phyloP scores from a whole-genome alignment of 495 filamentous ascomycete genomes.

The Mycothermus thermophilus region DNA sequence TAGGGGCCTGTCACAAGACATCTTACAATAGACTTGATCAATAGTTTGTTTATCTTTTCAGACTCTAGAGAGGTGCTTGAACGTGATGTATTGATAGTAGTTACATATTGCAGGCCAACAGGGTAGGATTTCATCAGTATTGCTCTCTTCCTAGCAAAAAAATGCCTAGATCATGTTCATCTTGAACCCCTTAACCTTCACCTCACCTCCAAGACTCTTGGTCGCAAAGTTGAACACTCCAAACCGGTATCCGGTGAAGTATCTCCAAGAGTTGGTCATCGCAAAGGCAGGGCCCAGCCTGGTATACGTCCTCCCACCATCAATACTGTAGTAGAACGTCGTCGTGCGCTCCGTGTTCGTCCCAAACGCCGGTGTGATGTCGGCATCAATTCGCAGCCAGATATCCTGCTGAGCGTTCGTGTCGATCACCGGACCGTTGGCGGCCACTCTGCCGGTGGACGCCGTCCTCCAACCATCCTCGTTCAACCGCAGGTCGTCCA shows the following conservation, averaged over 20 bases:
- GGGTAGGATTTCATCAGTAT: too few species aligned
- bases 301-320: conserved; percentile 30
- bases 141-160: too few species aligned
- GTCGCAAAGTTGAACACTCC: conserved; percentile 47
- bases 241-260: conserved; percentile 44
- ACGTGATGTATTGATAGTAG: too few species aligned
- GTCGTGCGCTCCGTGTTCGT: conserved; percentile 16
- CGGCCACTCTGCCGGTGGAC: conserved; percentile 25
- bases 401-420: conserved; percentile 19
- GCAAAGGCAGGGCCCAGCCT: conserved; percentile 27
- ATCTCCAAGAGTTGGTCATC: conserved; percentile 34
- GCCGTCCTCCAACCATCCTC: conserved; percentile 29
- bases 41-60: too few species aligned
- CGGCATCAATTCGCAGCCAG: conserved; percentile 30
- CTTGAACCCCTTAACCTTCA: conserved; percentile 26
- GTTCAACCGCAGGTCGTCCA: conserved; percentile 14
- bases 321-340: conserved; percentile 38
- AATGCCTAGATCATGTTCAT: conserved; percentile 10
- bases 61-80: too few species aligned
- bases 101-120: too few species aligned
- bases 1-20: too few species aligned
- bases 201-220: conserved; percentile 33
- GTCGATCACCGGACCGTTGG: conserved; percentile 13
- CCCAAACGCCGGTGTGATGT: conserved; percentile 27
- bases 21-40: too few species aligned